phyloP scores from a whole-genome alignment of 2,329 filamentous ascomycete species.

The Colletotrichum zoysiae region DNA sequence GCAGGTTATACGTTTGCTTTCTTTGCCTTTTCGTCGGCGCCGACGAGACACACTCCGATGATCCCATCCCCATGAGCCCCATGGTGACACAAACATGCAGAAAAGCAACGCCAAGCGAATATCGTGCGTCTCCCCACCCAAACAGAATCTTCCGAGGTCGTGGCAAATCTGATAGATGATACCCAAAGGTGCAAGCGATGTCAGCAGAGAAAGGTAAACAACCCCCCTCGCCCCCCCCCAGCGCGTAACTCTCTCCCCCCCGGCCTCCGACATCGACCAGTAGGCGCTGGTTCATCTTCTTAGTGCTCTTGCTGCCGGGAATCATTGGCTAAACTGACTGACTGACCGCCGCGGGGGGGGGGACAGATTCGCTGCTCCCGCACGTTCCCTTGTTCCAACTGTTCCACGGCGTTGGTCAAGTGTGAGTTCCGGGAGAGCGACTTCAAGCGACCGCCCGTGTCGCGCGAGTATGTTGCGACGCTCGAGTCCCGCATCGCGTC shows the following conservation, averaged over 20 bases:
- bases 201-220: conserved; percentile 35
- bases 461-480: conserved; percentile 46
- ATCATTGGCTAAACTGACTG: background rate
- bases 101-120: conserved; percentile 27
- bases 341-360: background rate
- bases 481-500: conserved; percentile 47
- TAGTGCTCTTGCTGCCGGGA: background rate
- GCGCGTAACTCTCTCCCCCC: background rate
- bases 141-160: background rate
- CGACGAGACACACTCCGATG: background rate
- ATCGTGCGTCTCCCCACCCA: conserved; percentile 8
- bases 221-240: too few species aligned
- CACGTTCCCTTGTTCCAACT: conserved; percentile 41
- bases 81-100: conserved; percentile 6
- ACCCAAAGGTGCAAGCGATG: conserved; percentile 31
- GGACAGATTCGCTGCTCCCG: conserved; percentile 43
- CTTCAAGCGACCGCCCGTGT: conserved; percentile 40
- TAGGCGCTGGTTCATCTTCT: background rate
- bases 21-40: background rate
- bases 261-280: background rate
- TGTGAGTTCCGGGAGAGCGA: conserved; percentile 43
- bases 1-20: background rate
- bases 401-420: conserved; percentile 29
- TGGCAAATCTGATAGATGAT: background rate
- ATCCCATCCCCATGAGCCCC: too few species aligned